A percentile compares a stretch with the other conserved stretches of the same genome.
Conservation (phyloP, 345 rosid species). For the Hypericum androsaemum region DNA sequence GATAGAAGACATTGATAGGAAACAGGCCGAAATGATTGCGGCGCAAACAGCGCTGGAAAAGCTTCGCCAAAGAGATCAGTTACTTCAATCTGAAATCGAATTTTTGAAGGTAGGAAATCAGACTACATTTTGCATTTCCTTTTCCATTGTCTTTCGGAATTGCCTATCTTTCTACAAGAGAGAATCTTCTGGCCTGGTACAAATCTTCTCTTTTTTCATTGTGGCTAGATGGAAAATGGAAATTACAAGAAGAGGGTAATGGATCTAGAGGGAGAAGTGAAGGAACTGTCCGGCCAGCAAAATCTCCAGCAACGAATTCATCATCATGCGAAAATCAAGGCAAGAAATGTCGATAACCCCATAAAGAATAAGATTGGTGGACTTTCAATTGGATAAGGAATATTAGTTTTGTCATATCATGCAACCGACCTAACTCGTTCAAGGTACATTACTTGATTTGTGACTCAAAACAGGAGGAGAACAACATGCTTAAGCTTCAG, state of each 20-base stretch:
- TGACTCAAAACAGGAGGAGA: constrained; percentile 57
- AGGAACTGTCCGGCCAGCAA: constrained; percentile 75
- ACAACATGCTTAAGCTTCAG: constrained; percentile 57
- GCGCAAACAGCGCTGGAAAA: constrained; percentile 64
- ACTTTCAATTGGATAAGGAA: no score
- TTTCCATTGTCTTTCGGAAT: not conserved
- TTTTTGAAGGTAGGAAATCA: constrained; percentile 51
- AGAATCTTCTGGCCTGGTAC: not conserved
- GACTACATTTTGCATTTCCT: not conserved
- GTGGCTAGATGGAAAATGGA: constrained; percentile 50
- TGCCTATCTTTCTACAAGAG: not conserved
- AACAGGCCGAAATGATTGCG: constrained; percentile 64
- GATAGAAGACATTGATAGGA: constrained; percentile 77
- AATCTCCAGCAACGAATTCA: constrained; percentile 84
- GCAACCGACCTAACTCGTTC: no score
- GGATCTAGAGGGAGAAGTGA: constrained; percentile 77
- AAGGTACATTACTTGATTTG: no score
- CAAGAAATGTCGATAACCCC: constrained; percentile 18
- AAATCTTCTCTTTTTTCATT: constrained; percentile 1
- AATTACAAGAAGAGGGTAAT: constrained; percentile 47
- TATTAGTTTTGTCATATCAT: no score
- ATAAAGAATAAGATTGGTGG: no score
- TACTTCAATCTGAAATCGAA: constrained; percentile 63
- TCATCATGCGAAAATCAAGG: constrained; percentile 92
- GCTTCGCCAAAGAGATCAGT: constrained; percentile 56